These are phyloP conservation scores for Ophiocordyceps polyrhachis-furcata DNA, from an alignment of 2,329 filamentous ascomycete genomes.

Conservation along the genomic window DNA sequence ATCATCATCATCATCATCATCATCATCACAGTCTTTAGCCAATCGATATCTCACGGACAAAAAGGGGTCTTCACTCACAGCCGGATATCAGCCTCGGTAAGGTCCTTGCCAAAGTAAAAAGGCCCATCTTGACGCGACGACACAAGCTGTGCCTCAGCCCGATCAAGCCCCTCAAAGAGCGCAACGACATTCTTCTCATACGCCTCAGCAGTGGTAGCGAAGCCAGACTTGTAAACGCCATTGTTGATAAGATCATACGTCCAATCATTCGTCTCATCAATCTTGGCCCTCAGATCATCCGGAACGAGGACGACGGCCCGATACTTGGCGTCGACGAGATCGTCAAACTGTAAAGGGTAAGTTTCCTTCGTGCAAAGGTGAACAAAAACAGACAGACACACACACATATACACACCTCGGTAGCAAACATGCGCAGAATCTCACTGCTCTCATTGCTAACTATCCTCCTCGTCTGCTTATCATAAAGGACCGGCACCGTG, in stretches of 20 bases:
- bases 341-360: conserved; percentile 42
- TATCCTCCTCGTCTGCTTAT: conserved; percentile 56
- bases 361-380: too few relatives aligned
- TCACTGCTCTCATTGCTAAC: conserved; percentile 87
- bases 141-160: conserved; percentile 51
- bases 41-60: too few relatives aligned
- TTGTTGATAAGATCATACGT: conserved; percentile 59
- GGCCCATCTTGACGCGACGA: conserved; percentile 27
- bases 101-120: conserved; percentile 53
- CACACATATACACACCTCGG: conserved; percentile 30
- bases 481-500: conserved; percentile 75
- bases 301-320: conserved; percentile 51
- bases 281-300: conserved; percentile 37
- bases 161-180: conserved; percentile 63
- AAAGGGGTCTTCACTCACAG: conserved; percentile 25
- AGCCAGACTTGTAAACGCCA: conserved; percentile 59
- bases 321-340: conserved; percentile 40
- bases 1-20: neutral
- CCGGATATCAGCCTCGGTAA: conserved; percentile 72
- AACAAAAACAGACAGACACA: neutral
- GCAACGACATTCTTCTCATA: conserved; percentile 56
- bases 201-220: conserved; percentile 65
- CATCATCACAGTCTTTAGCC: too few relatives aligned
- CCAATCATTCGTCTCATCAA: conserved; percentile 67
- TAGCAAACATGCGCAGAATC: conserved; percentile 80